Percentiles rank a stretch among this genome's conserved stretches.
Evolutionary conservation across 106 monocot species (phyloP).

Genomic region (Platanthera guangdongensis): DNA sequence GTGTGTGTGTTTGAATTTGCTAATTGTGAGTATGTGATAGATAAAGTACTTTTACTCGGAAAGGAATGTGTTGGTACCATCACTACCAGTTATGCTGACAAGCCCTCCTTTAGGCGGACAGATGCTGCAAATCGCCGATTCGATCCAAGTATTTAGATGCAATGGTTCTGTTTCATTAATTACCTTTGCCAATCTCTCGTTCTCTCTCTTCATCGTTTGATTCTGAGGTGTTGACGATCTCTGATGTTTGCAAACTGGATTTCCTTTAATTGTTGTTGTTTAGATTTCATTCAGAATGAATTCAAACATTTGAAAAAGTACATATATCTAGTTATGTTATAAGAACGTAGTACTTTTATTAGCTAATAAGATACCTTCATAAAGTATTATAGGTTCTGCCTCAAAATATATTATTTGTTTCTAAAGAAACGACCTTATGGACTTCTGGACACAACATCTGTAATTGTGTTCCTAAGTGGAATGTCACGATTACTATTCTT

Average conservation of each 20-base stretch:
- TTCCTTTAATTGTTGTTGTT: background rate
- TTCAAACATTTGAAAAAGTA: too few relatives aligned
- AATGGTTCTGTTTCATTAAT: slow-evolving; percentile 16
- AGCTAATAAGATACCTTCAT: too few relatives aligned
- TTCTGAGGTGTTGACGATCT: background rate
- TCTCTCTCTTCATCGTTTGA: background rate
- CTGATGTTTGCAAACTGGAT: background rate
- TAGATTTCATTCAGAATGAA: too few relatives aligned
- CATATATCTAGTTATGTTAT: too few relatives aligned
- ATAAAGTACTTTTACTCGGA: slow-evolving; percentile 51
- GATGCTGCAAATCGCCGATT: slow-evolving; percentile 16
- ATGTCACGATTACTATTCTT: too few relatives aligned
- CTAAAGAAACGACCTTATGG: too few relatives aligned
- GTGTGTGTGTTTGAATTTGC: background rate
- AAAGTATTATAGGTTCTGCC: too few relatives aligned
- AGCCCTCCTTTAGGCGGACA: slow-evolving; percentile 22
- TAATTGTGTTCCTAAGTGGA: too few relatives aligned
- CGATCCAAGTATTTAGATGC: slow-evolving; percentile 11
- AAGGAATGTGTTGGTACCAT: slow-evolving; percentile 16
- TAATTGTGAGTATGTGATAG: slow-evolving; percentile 5
- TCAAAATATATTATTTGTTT: too few relatives aligned
- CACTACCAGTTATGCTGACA: background rate
- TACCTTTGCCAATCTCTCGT: background rate
- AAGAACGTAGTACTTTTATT: too few relatives aligned
- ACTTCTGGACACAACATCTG: too few relatives aligned